Base-by-base conservation (phyloP, 2,329 filamentous ascomycete genomes). In the Davidsoniella australis region DNA sequence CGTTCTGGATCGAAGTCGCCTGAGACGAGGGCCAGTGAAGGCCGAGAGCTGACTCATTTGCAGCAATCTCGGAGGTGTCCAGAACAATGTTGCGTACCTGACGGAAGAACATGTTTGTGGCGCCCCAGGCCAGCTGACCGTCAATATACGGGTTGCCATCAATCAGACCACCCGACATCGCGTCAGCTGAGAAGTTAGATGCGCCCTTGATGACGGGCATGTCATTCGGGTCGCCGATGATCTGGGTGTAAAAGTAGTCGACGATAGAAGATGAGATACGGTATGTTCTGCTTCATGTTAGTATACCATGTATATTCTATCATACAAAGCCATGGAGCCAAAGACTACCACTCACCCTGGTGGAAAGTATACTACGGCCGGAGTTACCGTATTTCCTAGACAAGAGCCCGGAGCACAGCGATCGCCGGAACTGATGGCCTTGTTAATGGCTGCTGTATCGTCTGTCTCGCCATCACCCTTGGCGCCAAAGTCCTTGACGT, bases 221-320 rank as follows among this genome's bases (percentile, higher is more conserved):
- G 54, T 71, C 62, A 17, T 67, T 69, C 8, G 80, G 75, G 61
- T 88, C 80, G 39, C 83, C 84, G 26, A 87, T 71, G 54, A 91
- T 70, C 61, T 85, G 80, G 1, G 84, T 87, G 60, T 86, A 85
- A 66, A 88, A 91, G 63, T 80, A 78, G 59, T 82, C 77, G 40
- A 83, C 64, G 53, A 91, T 77, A 5, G 84, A 81, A 54, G 68
- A 71, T 46, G 75, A 81, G 53, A 89, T 76, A 4, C 80, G 58
- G 58, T 89, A 91, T 2, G 80, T 87, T 41, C 63, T 64, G 33
- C 2, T 3, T 12, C 20, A 24, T n/a, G 44, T 46, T 36, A 46
- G 44, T 29, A 12, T 16, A 8, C 33, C 17, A 18, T 29, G 4
- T 14, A n/a, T 3, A 43, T 10, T 5, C 6, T 17, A 23, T 8